These are phyloP conservation scores for Galerina marginata DNA, from an alignment of 768 basidiomycete species.

Conservation along the genomic window DNA sequence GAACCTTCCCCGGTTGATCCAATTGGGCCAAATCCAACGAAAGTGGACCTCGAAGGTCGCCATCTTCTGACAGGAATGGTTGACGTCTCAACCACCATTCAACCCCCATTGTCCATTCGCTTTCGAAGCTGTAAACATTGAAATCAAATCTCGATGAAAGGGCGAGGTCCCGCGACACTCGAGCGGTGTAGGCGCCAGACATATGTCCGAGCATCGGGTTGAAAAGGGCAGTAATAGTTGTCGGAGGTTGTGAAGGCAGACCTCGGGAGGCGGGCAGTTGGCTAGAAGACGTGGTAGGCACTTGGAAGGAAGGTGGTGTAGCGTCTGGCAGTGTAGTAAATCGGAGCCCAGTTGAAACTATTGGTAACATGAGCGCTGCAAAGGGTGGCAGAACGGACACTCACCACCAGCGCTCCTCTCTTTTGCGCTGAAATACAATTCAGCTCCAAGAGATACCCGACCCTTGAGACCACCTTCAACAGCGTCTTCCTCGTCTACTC, in stretches of 20 bases:
- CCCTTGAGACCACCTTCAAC: conserved; percentile 92
- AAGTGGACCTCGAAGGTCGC: conserved; percentile 15
- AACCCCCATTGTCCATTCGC: conserved; percentile 93
- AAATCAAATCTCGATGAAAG: conserved; percentile 93
- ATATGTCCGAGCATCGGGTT: conserved; percentile 97
- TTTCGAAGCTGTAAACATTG: conserved; percentile 96
- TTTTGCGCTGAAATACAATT: conserved; percentile 91
- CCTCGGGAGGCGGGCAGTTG: conserved; percentile 39
- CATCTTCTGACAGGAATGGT: conserved; percentile 34
- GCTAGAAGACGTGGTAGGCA: conserved; percentile 40
- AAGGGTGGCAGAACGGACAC: background rate
- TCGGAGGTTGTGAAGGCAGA: conserved; percentile 78
- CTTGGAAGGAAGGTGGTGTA: conserved; percentile 67
- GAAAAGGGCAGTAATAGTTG: conserved; percentile 92
- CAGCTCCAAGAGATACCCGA: conserved; percentile 89
- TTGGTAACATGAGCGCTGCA: background rate
- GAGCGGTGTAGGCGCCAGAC: conserved; percentile 89
- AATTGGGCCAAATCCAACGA: conserved; percentile 9
- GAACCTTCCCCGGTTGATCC: conserved; percentile 47
- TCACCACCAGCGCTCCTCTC: conserved; percentile 91
- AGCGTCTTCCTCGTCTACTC: conserved; percentile 95
- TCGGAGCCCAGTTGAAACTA: conserved; percentile 93
- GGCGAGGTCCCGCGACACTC: conserved; percentile 83
- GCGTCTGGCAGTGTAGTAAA: conserved; percentile 91
- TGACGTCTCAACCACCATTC: conserved; percentile 92